Evolutionary conservation across 257 asterid genomes (phyloP).

Genomic region (Solanum clarkiae): DNA sequence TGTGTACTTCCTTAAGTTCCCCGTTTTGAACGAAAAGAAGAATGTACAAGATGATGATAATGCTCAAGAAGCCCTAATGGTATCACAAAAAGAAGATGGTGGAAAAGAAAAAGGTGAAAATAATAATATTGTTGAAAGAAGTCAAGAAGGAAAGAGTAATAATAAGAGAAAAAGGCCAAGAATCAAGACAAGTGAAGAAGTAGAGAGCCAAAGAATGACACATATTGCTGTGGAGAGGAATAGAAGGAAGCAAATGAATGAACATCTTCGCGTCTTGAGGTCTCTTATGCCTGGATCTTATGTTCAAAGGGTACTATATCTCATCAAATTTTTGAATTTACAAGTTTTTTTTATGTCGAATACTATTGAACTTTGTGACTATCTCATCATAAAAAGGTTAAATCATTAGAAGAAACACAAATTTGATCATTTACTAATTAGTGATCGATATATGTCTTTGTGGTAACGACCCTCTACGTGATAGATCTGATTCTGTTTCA

Average conservation of each 20-base stretch:
- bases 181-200: constrained; percentile 2
- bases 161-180: constrained; percentile 37
- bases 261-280: constrained; percentile 11
- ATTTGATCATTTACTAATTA: not conserved
- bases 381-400: not conserved
- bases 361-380: not conserved
- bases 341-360: not conserved
- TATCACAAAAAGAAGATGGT: constrained; percentile 15
- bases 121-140: constrained; percentile 8
- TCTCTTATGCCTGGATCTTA: constrained; percentile 16
- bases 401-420: not conserved
- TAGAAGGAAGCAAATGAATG: constrained; percentile 14
- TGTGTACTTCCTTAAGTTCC: constrained; percentile 70
- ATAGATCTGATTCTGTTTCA: not conserved
- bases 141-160: constrained; percentile 13
- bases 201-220: constrained; percentile 15
- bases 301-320: constrained; percentile 11
- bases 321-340: not conserved
- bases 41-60: constrained; percentile 42
- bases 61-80: constrained; percentile 30
- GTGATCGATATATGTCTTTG: not conserved
- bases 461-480: not conserved
- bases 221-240: constrained; percentile 22
- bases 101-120: constrained; percentile 23
- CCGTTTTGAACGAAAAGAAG: constrained; percentile 53